phyloP scores from a whole-genome alignment of 371 early-diverging fungal species.

The Lichtheimia ornata region DNA sequence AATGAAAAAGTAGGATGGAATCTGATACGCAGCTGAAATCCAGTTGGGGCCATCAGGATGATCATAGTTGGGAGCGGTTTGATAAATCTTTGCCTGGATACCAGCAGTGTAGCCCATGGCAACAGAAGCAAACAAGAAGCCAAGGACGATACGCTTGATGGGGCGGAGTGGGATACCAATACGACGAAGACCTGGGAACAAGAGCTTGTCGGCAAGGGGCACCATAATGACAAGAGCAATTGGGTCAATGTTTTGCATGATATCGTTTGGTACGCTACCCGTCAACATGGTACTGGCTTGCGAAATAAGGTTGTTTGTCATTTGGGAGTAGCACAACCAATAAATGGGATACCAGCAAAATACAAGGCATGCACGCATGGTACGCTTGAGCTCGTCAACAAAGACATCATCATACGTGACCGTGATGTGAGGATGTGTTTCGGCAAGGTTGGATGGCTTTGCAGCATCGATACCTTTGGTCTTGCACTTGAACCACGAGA shows the following conservation, averaged over 20 bases:
- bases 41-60: slow-evolving; percentile 28
- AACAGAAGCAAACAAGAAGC: slow-evolving; percentile 65
- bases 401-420: slow-evolving; percentile 71
- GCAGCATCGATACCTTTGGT: slow-evolving; percentile 33
- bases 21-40: slow-evolving; percentile 67
- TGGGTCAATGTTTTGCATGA: slow-evolving; percentile 67
- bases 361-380: slow-evolving; percentile 71
- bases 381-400: slow-evolving; percentile 68
- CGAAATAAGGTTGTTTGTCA: slow-evolving; percentile 74
- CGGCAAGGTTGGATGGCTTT: slow-evolving; percentile 37
- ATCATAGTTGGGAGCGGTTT: slow-evolving; percentile 28
- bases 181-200: slow-evolving; percentile 70
- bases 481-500: slow-evolving; percentile 21
- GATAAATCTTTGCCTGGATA: slow-evolving; percentile 72
- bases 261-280: slow-evolving; percentile 62
- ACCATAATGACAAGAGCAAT: slow-evolving; percentile 69
- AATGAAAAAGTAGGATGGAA: slow-evolving; percentile 68
- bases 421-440: slow-evolving; percentile 32
- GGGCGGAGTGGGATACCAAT: slow-evolving; percentile 67
- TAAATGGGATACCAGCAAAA: slow-evolving; percentile 75
- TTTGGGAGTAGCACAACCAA: slow-evolving; percentile 80
- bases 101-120: slow-evolving; percentile 75
- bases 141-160: slow-evolving; percentile 69
- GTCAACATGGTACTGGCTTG: slow-evolving; percentile 53
- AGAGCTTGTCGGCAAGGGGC: slow-evolving; percentile 67